Evolutionary conservation across 176 grass and related monocot species (phyloP).

Genomic region (Juncus effusus): DNA sequence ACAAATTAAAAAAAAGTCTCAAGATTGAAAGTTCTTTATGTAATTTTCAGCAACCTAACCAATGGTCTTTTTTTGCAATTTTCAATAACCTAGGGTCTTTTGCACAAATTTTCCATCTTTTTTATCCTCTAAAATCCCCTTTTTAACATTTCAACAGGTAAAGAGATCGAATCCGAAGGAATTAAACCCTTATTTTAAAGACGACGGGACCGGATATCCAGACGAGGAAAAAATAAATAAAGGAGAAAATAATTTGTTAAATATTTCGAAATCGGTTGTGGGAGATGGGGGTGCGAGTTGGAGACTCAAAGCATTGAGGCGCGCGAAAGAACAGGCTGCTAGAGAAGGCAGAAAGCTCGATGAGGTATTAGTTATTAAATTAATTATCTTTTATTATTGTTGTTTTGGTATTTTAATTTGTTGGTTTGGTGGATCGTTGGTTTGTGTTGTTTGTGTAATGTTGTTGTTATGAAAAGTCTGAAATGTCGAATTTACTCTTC

Average conservation of each 20-base stretch:
- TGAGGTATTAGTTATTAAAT: slow-evolving; percentile 46
- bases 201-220: slow-evolving; percentile 69
- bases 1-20: too few relatives aligned
- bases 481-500: too few relatives aligned
- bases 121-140: background rate
- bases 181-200: slow-evolving; percentile 74
- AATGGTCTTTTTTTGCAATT: too few relatives aligned
- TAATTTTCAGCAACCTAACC: too few relatives aligned
- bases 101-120: background rate
- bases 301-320: slow-evolving; percentile 93
- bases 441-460: too few relatives aligned
- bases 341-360: slow-evolving; percentile 70
- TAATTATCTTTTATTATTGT: background rate
- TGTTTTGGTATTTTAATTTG: background rate
- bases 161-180: slow-evolving; percentile 54
- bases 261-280: slow-evolving; percentile 50
- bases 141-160: slow-evolving; percentile 34
- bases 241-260: slow-evolving; percentile 34
- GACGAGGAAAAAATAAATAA: slow-evolving; percentile 44
- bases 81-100: too few relatives aligned
- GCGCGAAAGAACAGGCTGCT: slow-evolving; percentile 93
- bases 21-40: too few relatives aligned
- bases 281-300: slow-evolving; percentile 96
- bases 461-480: too few relatives aligned
- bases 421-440: too few relatives aligned